Percentiles rank a stretch among this genome's conserved stretches.
Conservation (phyloP, 495 filamentous ascomycete species). For the Lichenothelia convexa region DNA sequence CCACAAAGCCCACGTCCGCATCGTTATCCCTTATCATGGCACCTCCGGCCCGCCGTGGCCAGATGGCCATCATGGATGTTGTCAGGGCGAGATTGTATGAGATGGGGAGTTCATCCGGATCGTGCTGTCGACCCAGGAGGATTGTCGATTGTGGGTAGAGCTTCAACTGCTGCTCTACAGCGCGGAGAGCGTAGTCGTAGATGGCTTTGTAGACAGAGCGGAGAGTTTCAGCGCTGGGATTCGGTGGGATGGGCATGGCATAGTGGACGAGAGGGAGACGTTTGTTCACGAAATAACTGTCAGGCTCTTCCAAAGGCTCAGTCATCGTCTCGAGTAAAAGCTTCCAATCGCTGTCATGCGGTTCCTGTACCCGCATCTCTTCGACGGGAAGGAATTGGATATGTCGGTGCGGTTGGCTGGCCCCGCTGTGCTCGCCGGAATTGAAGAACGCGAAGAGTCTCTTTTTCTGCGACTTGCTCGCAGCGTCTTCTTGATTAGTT, state of each 20-base stretch:
- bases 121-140: no score
- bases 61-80: constrained; percentile 44
- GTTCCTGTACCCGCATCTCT: constrained; percentile 39
- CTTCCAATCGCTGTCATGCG: no score
- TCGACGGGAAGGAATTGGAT: constrained; percentile 59
- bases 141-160: constrained; percentile 12
- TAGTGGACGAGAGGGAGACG: no score
- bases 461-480: constrained; percentile 1
- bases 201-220: no score
- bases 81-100: constrained; percentile 75
- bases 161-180: constrained; percentile 7
- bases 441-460: constrained; percentile 70
- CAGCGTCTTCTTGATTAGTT: constrained; percentile 4
- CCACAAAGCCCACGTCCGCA: constrained; percentile 34
- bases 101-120: no score
- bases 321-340: no score
- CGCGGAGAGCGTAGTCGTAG: no score
- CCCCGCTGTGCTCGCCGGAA: constrained; percentile 56
- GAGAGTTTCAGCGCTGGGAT: no score
- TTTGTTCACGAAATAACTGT: no score
- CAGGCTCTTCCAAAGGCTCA: no score
- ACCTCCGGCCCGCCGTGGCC: constrained; percentile 36
- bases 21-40: constrained; percentile 21
- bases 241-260: no score
- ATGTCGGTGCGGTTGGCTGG: constrained; percentile 64